Percentiles rank a stretch among this genome's conserved stretches.
phyloP scores from a whole-genome alignment of 2,329 filamentous ascomycete genomes.

The Colletotrichum australisinense region DNA sequence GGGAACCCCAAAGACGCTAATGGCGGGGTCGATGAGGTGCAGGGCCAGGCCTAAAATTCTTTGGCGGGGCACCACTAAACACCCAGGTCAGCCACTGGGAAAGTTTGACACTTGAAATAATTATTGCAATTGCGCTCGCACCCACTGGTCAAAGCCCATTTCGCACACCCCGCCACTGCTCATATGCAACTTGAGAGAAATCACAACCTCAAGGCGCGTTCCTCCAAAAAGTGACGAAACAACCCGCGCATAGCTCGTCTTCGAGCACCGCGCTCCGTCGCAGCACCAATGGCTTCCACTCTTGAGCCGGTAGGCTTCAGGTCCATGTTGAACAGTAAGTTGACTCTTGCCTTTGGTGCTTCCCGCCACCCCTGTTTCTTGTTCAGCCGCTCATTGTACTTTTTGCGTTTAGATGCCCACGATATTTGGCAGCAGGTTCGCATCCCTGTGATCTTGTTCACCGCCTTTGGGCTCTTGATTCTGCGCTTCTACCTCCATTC shows the following conservation, averaged over 20 bases:
- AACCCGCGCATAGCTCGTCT: slow-evolving; percentile 10
- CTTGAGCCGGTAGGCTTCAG: slow-evolving; percentile 11
- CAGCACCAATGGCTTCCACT: slow-evolving; percentile 15
- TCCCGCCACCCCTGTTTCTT: not conserved
- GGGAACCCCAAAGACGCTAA: slow-evolving; percentile 23
- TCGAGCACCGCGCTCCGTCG: slow-evolving; percentile 17
- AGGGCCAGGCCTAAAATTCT: slow-evolving; percentile 27
- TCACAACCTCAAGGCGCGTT: not conserved
- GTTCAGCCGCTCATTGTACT: not conserved
- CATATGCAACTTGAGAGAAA: not conserved
- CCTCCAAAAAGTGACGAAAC: slow-evolving; percentile 7
- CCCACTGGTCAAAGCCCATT: slow-evolving; percentile 22
- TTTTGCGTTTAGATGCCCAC: slow-evolving; percentile 21
- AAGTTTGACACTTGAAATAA: slow-evolving; percentile 26
- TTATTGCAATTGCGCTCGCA: slow-evolving; percentile 29
- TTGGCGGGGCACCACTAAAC: slow-evolving; percentile 31
- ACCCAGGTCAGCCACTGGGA: slow-evolving; percentile 12
- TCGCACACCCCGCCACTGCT: slow-evolving; percentile 21
- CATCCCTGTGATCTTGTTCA: slow-evolving; percentile 33
- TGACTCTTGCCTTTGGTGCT: not conserved
- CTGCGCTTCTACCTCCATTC: slow-evolving; percentile 35
- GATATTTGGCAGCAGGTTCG: slow-evolving; percentile 36
- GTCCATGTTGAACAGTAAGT: slow-evolving; percentile 27
- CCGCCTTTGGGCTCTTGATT: slow-evolving; percentile 26
- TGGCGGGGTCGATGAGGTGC: slow-evolving; percentile 33